A percentile compares a stretch with the other conserved stretches of the same genome.
Conservation (phyloP, 345 rosid species). For the Salix koriyanagi region DNA sequence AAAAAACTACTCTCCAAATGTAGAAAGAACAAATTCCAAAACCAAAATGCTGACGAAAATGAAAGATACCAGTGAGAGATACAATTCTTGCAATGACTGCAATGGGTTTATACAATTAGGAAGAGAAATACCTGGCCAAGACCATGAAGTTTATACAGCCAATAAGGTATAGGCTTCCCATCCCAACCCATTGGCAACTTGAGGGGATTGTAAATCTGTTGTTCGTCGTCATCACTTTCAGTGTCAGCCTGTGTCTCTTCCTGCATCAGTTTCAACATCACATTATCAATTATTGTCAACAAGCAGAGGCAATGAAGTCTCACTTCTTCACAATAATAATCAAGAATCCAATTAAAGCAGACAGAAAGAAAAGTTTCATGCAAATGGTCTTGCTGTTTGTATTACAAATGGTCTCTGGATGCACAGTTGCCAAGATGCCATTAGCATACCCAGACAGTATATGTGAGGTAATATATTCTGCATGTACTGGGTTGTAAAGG, state of each 20-base stretch:
- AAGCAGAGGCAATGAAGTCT: not conserved
- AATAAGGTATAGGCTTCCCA: conserved; percentile 98
- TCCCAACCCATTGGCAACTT: conserved; percentile 99
- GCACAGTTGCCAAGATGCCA: not conserved
- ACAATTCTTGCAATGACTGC: not conserved
- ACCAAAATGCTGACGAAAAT: not conserved
- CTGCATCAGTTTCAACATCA: conserved; percentile 34
- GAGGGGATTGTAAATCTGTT: conserved; percentile 86
- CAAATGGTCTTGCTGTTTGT: not conserved
- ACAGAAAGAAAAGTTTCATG: not conserved
- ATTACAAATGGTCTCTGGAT: not conserved
- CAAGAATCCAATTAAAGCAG: not conserved
- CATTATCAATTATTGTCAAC: not conserved
- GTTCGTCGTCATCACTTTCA: conserved; percentile 98
- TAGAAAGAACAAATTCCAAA: not conserved
- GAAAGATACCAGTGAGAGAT: not conserved
- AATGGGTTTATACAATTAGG: not conserved
- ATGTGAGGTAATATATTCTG: not conserved
- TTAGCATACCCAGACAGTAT: not conserved
- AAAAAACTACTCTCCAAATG: not conserved
- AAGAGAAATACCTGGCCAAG: conserved; percentile 76
- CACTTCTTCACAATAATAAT: not conserved
- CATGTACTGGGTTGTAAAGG: not conserved
- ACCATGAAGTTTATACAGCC: conserved; percentile 99
- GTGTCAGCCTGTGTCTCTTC: conserved; percentile 85